Conservation (phyloP, 306 rosid genomes). For the Alnus glutinosa region DNA sequence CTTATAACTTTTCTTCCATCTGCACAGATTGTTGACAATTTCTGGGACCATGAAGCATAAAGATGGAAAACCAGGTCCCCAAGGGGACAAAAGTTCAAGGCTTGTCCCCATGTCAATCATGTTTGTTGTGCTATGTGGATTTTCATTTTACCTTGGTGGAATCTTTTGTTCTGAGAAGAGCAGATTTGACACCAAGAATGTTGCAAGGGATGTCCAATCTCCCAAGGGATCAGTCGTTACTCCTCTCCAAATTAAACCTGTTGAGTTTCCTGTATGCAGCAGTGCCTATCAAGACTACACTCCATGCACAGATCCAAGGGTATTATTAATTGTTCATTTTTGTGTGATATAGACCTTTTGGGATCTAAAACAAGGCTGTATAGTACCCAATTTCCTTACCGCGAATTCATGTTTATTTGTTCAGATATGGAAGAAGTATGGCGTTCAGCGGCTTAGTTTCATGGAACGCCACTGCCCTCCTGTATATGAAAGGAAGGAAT, state of each 20-base stretch:
- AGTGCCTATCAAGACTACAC: conserved; percentile 81
- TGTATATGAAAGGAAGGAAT: conserved; percentile 73
- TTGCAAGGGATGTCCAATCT: conserved; percentile 40
- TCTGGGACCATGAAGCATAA: conserved; percentile 72
- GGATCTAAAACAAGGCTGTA: conserved; percentile 2
- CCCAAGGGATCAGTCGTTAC: conserved; percentile 43
- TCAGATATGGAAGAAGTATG: conserved; percentile 93
- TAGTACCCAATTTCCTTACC: conserved; percentile 13
- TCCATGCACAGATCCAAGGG: conserved; percentile 99
- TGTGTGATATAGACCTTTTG: conserved; percentile 9
- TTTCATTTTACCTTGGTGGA: conserved; percentile 91
- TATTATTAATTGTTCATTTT: conserved; percentile 33
- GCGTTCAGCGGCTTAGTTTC: conserved; percentile 72
- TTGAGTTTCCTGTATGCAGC: conserved; percentile 65
- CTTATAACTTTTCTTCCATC: conserved; percentile 10
- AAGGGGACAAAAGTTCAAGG: conserved; percentile 52
- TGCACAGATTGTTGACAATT: conserved; percentile 50
- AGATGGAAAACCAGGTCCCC: conserved; percentile 75
- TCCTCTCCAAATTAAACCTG: conserved; percentile 54
- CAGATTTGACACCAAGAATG: conserved; percentile 25
- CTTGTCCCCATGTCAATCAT: conserved; percentile 50
- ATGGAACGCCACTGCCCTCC: conserved; percentile 99
- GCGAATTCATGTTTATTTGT: conserved; percentile 35
- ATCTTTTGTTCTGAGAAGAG: conserved; percentile 56
- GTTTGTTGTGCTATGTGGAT: conserved; percentile 61